Evolutionary conservation across 2,329 filamentous ascomycete genomes (phyloP).

Genomic region (Pseudocercospora fijiensis): DNA sequence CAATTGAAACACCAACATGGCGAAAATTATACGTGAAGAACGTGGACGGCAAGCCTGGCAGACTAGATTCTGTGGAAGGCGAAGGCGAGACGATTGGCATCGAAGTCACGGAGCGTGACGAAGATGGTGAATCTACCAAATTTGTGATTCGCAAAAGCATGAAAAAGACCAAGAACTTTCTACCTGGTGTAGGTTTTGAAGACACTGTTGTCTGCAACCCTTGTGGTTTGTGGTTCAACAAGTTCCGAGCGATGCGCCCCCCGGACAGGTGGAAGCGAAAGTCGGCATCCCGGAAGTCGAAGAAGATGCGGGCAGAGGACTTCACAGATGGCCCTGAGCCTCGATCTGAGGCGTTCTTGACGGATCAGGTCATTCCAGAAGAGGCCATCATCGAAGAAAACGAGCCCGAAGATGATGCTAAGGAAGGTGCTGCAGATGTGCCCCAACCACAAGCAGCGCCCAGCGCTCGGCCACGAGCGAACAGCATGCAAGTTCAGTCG

Average conservation of each 20-base stretch:
- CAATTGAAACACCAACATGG: constrained; percentile 96
- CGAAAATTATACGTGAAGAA: constrained; percentile 85
- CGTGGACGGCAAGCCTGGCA: constrained; percentile 65
- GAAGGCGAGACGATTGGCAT: constrained; percentile 74
- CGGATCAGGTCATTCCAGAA: constrained; percentile 32
- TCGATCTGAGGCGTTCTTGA: constrained; percentile 37
- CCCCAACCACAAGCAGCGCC: constrained; percentile 9
- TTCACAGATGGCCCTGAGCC: constrained; percentile 35
- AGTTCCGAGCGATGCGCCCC: constrained; percentile 81
- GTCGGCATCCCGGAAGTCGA: constrained; percentile 28
- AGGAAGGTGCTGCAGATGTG: background rate
- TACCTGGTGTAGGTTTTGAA: constrained; percentile 54
- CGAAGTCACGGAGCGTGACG: constrained; percentile 63
- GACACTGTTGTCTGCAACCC: constrained; percentile 86
- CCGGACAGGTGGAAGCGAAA: constrained; percentile 70
- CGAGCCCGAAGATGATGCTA: constrained; percentile 17
- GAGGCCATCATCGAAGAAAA: constrained; percentile 19
- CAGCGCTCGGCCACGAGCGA: constrained; percentile 41
- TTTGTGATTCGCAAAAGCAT: constrained; percentile 81
- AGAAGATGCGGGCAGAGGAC: constrained; percentile 30
- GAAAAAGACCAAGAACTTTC: constrained; percentile 50
- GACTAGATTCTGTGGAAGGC: constrained; percentile 69
- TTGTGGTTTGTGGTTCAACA: constrained; percentile 92
- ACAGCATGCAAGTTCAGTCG: constrained; percentile 47
- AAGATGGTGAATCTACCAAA: constrained; percentile 60